phyloP scores from a whole-genome alignment of 2,329 filamentous ascomycete species.

The Trichoderma breve region DNA sequence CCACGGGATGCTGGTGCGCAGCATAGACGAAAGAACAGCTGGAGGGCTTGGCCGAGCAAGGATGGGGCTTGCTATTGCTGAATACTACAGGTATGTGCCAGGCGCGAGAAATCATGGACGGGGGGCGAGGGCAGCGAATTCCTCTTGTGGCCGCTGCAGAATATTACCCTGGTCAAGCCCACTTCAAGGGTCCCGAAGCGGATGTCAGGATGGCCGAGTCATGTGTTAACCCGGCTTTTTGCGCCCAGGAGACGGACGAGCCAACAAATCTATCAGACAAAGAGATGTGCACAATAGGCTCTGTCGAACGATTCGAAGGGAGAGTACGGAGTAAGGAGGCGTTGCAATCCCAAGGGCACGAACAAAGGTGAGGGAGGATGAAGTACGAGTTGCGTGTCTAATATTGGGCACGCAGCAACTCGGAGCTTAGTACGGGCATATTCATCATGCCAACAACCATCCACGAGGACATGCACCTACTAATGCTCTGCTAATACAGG shows the following conservation, averaged over 20 bases:
- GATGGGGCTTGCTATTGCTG: neutral
- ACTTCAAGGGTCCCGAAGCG: slow-evolving; percentile 12
- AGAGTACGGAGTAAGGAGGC: neutral
- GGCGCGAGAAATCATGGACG: slow-evolving; percentile 3
- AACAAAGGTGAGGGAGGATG: neutral
- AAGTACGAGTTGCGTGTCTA: neutral
- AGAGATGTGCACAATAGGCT: neutral
- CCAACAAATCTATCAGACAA: neutral
- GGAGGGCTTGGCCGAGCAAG: neutral
- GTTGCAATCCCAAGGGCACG: neutral
- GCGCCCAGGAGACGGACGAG: slow-evolving; percentile 7
- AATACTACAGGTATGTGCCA: neutral
- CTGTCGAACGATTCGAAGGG: neutral
- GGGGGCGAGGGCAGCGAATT: neutral
- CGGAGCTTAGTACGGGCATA: neutral
- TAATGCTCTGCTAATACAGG: neutral
- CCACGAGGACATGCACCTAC: neutral
- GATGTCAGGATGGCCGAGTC: slow-evolving; percentile 11
- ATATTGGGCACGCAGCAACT: neutral
- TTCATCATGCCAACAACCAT: neutral
- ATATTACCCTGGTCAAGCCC: slow-evolving; percentile 9
- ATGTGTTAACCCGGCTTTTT: slow-evolving; percentile 14
- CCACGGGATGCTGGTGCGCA: neutral
- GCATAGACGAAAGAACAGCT: slow-evolving; percentile 8
- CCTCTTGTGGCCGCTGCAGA: slow-evolving; percentile 2